Evolutionary conservation across 805 yeast species (phyloP).

Genomic region (Metschnikowia peoriensis): DNA sequence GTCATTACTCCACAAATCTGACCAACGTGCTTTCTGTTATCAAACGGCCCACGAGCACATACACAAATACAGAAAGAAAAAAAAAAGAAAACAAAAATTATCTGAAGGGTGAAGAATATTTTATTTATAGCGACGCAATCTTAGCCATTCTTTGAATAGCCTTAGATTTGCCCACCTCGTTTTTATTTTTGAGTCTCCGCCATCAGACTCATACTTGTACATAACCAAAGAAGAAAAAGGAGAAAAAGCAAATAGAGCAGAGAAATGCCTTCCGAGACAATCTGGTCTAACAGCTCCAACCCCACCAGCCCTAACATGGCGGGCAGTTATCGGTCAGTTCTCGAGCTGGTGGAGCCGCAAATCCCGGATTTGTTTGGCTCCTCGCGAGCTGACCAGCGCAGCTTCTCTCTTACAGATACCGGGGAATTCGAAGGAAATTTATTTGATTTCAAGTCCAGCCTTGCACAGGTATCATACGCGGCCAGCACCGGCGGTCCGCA

Average conservation of each 20-base stretch:
- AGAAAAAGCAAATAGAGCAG: background rate
- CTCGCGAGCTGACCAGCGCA: constrained; percentile 23
- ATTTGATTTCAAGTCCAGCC: constrained; percentile 49
- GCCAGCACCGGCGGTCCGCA: constrained; percentile 24
- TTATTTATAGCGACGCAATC: background rate
- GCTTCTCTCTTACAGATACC: constrained; percentile 43
- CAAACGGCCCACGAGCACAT: background rate
- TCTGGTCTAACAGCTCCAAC: constrained; percentile 35
- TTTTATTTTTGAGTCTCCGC: background rate
- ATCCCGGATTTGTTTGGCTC: constrained; percentile 32
- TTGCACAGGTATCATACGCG: constrained; percentile 21
- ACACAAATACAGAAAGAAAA: background rate
- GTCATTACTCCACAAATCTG: background rate
- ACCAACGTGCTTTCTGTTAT: constrained; percentile 2
- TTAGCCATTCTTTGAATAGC: background rate
- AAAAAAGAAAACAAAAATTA: background rate
- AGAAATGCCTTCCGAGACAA: constrained; percentile 37
- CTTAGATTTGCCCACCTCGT: background rate
- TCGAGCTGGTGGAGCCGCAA: constrained; percentile 43
- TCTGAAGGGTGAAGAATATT: background rate
- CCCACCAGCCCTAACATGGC: constrained; percentile 18
- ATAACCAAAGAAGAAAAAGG: constrained; percentile 8
- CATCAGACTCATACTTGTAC: constrained; percentile 9
- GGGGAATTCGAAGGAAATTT: constrained; percentile 42
- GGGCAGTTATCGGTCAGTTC: constrained; percentile 30